phyloP scores from a whole-genome alignment of 257 asterid species.

The Plantago elongata region DNA sequence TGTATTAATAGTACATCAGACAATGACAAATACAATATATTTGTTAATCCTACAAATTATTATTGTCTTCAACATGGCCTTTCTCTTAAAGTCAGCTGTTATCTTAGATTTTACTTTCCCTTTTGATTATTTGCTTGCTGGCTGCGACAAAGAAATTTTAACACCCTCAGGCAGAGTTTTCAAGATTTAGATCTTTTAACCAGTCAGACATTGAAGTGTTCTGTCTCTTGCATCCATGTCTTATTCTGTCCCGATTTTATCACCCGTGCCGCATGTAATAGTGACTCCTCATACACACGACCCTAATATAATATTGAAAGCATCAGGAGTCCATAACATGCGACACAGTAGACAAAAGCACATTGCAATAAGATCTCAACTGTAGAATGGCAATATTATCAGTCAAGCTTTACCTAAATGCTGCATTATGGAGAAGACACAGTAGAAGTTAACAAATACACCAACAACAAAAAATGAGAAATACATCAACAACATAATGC shows the following conservation, averaged over 20 bases:
- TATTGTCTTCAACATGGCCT: slow-evolving; percentile 12
- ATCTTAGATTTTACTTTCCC: slow-evolving; percentile 1
- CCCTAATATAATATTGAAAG: too few relatives aligned
- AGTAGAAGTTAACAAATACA: slow-evolving; percentile 20
- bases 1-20: slow-evolving; percentile 9
- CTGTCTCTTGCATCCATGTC: neutral
- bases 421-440: slow-evolving; percentile 13
- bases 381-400: too few relatives aligned
- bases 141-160: slow-evolving; percentile 35
- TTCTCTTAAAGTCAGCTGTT: slow-evolving; percentile 2
- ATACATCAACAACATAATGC: slow-evolving; percentile 19
- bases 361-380: neutral
- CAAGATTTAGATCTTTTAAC: slow-evolving; percentile 25
- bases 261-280: too few relatives aligned
- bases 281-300: too few relatives aligned
- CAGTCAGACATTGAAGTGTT: too few relatives aligned
- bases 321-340: too few relatives aligned
- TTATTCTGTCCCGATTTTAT: neutral
- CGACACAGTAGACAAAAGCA: too few relatives aligned
- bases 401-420: neutral
- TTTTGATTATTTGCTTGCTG: slow-evolving; percentile 36
- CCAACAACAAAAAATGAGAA: slow-evolving; percentile 27
- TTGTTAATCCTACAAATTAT: too few relatives aligned
- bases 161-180: slow-evolving; percentile 23
- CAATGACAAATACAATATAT: slow-evolving; percentile 6